A percentile compares a stretch with the other conserved stretches of the same genome.
These are phyloP conservation scores for Penicillium angulare DNA, from an alignment of 495 filamentous ascomycete species.

Conservation along the genomic window DNA sequence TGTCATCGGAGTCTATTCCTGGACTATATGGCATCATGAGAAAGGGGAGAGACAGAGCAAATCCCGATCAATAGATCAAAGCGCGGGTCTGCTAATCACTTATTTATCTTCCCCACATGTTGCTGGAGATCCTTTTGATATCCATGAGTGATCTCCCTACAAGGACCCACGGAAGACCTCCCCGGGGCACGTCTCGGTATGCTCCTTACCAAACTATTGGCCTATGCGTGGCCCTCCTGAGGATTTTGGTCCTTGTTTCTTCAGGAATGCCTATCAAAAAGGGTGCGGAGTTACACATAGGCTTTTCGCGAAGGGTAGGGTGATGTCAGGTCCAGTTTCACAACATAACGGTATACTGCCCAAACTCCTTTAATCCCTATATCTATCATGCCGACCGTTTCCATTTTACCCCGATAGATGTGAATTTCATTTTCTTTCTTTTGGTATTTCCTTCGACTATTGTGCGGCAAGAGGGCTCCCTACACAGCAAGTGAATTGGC, in stretches of 20 bases:
- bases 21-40: neutral
- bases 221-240: neutral
- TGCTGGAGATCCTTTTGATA: neutral
- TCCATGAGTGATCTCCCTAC: neutral
- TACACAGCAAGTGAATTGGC: neutral
- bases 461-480: neutral
- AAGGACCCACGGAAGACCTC: neutral
- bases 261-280: slow-evolving; percentile 6
- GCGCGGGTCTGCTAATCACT: neutral
- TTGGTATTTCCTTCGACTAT: neutral
- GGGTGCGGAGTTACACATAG: slow-evolving; percentile 19
- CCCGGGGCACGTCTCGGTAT: neutral
- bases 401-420: too few species aligned
- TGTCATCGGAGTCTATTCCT: neutral
- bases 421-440: neutral
- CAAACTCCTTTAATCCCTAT: slow-evolving; percentile 9
- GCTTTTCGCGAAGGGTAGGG: slow-evolving; percentile 11
- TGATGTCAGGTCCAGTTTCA: slow-evolving; percentile 24
- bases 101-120: neutral
- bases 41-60: neutral
- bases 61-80: neutral
- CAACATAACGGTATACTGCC: slow-evolving; percentile 4
- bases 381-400: slow-evolving; percentile 23
- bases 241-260: neutral
- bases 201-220: neutral